Percentiles rank a stretch among this genome's conserved stretches.
Evolutionary conservation across 768 basidiomycete species (phyloP).

Genomic region (Lanmaoa pseudosensibilis): DNA sequence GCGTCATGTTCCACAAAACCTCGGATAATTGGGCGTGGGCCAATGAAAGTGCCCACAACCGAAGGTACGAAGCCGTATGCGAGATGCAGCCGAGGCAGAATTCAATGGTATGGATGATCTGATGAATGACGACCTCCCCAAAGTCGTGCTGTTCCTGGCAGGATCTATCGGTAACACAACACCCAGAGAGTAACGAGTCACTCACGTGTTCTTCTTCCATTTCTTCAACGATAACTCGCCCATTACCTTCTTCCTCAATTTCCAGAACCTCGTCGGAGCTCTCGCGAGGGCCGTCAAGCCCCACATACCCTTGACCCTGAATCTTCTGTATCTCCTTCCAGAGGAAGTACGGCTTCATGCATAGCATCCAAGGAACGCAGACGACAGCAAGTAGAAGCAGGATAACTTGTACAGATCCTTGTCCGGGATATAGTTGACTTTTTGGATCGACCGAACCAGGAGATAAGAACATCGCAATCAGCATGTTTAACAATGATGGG

Average conservation of each 20-base stretch:
- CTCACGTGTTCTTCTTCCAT: slow-evolving; percentile 70
- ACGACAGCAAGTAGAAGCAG: slow-evolving; percentile 75
- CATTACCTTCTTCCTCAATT: slow-evolving; percentile 81
- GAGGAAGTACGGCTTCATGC: slow-evolving; percentile 86
- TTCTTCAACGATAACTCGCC: slow-evolving; percentile 70
- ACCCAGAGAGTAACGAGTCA: slow-evolving; percentile 19
- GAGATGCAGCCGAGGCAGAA: slow-evolving; percentile 99
- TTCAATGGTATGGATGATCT: slow-evolving; percentile 98
- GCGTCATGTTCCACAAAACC: slow-evolving; percentile 88
- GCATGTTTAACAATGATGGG: slow-evolving; percentile 91
- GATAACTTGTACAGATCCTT: slow-evolving; percentile 78
- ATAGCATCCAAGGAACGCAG: slow-evolving; percentile 95
- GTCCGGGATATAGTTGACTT: slow-evolving; percentile 81
- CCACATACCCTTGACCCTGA: slow-evolving; percentile 82
- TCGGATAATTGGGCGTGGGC: slow-evolving; percentile 98
- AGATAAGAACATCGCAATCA: slow-evolving; percentile 93
- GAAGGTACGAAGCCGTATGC: slow-evolving; percentile 90
- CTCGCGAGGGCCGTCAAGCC: slow-evolving; percentile 53
- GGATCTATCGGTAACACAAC: slow-evolving; percentile 7
- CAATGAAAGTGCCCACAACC: slow-evolving; percentile 96
- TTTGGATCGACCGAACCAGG: slow-evolving; percentile 76
- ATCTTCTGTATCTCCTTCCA: slow-evolving; percentile 89
- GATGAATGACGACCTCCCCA: slow-evolving; percentile 93
- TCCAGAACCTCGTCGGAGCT: slow-evolving; percentile 64
- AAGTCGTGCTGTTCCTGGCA: slow-evolving; percentile 83